Conservation (phyloP, 768 basidiomycete genomes). For the Suillus placidus region DNA sequence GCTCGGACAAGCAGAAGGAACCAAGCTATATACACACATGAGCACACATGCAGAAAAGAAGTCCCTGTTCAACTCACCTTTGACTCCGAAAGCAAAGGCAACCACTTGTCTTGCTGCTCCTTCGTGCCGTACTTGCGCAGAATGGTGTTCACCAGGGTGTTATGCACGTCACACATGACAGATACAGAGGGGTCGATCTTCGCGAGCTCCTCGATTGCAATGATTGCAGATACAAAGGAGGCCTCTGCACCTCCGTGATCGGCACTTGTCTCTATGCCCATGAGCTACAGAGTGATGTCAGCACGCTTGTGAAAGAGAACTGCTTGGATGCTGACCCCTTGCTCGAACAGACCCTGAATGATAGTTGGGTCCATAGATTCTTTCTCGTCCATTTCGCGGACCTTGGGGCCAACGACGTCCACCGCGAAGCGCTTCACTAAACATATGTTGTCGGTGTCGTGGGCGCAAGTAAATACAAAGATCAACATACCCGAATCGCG, state of each 20-base stretch:
- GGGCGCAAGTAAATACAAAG: neutral
- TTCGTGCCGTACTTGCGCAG: conserved; percentile 83
- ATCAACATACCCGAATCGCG: conserved; percentile 76
- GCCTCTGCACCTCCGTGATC: conserved; percentile 87
- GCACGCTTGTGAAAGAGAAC: conserved; percentile 4
- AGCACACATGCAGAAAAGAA: conserved; percentile 3
- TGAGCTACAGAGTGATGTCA: conserved; percentile 57
- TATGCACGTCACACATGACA: conserved; percentile 97
- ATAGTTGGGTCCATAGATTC: conserved; percentile 90
- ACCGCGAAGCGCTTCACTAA: conserved; percentile 85
- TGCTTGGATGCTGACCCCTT: conserved; percentile 65
- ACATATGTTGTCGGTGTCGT: conserved; percentile 6
- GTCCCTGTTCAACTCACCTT: conserved; percentile 50
- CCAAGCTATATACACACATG: conserved; percentile 63
- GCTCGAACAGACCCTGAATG: conserved; percentile 89
- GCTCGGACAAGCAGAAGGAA: conserved; percentile 93
- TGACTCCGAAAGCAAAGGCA: conserved; percentile 77
- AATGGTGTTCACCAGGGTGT: conserved; percentile 96
- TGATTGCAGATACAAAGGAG: conserved; percentile 93
- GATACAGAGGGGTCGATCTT: conserved; percentile 96
- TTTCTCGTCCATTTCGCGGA: conserved; percentile 97
- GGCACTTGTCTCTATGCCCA: conserved; percentile 93
- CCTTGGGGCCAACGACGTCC: conserved; percentile 89
- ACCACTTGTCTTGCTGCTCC: conserved; percentile 85
- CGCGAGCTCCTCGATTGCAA: conserved; percentile 96